Evolutionary conservation across 1,139 yeast genomes (phyloP).

Genomic region (Barnettozyma hawaiiensis): DNA sequence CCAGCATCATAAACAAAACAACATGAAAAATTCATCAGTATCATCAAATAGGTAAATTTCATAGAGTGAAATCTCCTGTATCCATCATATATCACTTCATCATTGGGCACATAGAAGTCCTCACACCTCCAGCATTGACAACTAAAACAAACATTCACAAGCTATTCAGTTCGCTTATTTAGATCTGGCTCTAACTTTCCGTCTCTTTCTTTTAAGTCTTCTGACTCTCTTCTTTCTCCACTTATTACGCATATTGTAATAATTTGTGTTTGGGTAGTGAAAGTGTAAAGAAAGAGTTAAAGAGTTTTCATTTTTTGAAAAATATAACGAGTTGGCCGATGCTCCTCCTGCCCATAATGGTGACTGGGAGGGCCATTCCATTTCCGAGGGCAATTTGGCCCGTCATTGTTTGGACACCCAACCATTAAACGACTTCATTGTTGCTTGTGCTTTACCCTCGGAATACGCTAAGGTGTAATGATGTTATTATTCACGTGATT

Average conservation of each 20-base stretch:
- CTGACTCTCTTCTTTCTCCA: conserved; percentile 99
- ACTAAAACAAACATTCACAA: neutral
- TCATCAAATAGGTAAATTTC: conserved; percentile 2
- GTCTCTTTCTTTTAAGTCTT: conserved; percentile 99
- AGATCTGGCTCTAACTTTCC: conserved; percentile 99
- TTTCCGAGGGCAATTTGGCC: neutral
- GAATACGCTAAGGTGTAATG: conserved; percentile 2
- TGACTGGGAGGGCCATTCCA: neutral
- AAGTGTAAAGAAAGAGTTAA: conserved; percentile 7
- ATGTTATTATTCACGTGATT: conserved; percentile 5
- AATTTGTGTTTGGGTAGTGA: conserved; percentile 14
- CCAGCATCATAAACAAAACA: conserved; percentile 11
- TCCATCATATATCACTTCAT: conserved; percentile 3
- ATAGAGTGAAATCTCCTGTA: neutral
- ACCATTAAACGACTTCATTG: neutral
- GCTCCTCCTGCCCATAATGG: neutral
- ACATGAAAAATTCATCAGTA: neutral
- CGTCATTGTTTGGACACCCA: neutral
- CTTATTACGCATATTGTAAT: conserved; percentile 68
- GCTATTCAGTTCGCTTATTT: conserved; percentile 61
- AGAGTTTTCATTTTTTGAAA: conserved; percentile 10
- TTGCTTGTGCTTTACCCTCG: neutral
- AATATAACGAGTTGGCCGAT: conserved; percentile 1
- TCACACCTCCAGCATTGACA: neutral
- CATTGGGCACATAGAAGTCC: neutral